A percentile compares a stretch with the other conserved stretches of the same genome.
These are phyloP conservation scores for Thalassiosira mediterranea DNA, from an alignment of 352 stramenopile species.

Conservation along the genomic window DNA sequence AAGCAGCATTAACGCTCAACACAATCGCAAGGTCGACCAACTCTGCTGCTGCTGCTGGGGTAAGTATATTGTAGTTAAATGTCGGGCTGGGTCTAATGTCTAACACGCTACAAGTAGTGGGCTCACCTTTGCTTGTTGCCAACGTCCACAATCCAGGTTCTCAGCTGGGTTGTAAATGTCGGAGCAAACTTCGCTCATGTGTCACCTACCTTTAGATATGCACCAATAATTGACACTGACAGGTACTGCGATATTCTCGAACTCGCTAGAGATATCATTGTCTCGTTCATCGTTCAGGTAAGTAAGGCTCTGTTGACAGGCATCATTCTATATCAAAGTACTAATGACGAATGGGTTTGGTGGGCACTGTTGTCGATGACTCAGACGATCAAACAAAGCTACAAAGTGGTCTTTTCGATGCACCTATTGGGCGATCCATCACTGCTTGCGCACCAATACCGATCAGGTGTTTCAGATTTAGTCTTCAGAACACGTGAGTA, in stretches of 20 bases:
- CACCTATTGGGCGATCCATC: slow-evolving; percentile 63
- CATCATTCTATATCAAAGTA: too few species aligned
- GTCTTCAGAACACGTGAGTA: slow-evolving; percentile 32
- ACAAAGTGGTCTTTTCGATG: slow-evolving; percentile 69
- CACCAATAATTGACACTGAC: slow-evolving; percentile 36
- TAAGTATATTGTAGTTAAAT: background rate
- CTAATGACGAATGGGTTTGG: slow-evolving; percentile 45
- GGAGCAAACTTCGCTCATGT: slow-evolving; percentile 69
- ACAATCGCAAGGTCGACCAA: slow-evolving; percentile 52
- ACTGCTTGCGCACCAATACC: slow-evolving; percentile 52
- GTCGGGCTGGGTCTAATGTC: too few species aligned
- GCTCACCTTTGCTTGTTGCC: slow-evolving; percentile 1
- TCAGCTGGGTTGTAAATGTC: slow-evolving; percentile 70
- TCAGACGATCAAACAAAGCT: slow-evolving; percentile 60
- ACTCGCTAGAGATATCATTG: background rate
- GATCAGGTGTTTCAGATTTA: slow-evolving; percentile 54
- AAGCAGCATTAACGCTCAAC: slow-evolving; percentile 34
- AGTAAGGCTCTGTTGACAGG: too few species aligned
- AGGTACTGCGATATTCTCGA: background rate
- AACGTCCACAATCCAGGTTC: slow-evolving; percentile 39
- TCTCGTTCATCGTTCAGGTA: background rate
- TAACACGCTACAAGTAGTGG: too few species aligned
- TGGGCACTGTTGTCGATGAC: slow-evolving; percentile 46
- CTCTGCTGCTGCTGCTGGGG: slow-evolving; percentile 31
- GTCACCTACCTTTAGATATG: slow-evolving; percentile 61